Evolutionary conservation across 2,329 filamentous ascomycete genomes (phyloP).

Genomic region (Paracamarosporium sp.): DNA sequence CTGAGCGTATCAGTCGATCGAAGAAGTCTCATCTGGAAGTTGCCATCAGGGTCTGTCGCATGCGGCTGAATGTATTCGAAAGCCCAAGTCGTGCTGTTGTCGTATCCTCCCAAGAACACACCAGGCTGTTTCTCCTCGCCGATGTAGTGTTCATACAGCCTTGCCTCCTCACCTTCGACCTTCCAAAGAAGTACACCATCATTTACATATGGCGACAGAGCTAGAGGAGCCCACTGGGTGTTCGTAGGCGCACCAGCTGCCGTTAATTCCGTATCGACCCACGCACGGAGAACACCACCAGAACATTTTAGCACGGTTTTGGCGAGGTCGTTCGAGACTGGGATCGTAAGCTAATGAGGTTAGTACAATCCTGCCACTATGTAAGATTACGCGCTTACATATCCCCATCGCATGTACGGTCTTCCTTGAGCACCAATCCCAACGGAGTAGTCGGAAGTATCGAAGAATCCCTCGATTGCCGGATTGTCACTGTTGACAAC

Average conservation of each 20-base stretch:
- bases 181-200: conserved; percentile 21
- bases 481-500: conserved; percentile 23
- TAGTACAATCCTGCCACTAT: not conserved
- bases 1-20: conserved; percentile 15
- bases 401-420: conserved; percentile 21
- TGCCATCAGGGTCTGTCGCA: conserved; percentile 13
- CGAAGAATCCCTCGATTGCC: conserved; percentile 17
- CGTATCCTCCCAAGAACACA: conserved; percentile 24
- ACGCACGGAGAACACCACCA: conserved; percentile 13
- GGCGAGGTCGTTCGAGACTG: conserved; percentile 20
- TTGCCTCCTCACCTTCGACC: conserved; percentile 19
- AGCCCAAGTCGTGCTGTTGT: conserved; percentile 25
- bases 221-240: conserved; percentile 18
- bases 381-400: conserved; percentile 7
- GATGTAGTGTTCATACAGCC: conserved; percentile 26
- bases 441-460: conserved; percentile 18
- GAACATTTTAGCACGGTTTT: conserved; percentile 23
- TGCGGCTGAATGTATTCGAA: conserved; percentile 20
- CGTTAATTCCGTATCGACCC: conserved; percentile 16
- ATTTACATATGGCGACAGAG: conserved; percentile 20
- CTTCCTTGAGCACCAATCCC: conserved; percentile 8
- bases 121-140: conserved; percentile 26
- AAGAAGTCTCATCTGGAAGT: conserved; percentile 23
- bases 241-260: conserved; percentile 17
- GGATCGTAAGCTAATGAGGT: conserved; percentile 23